Evolutionary conservation across 2,329 filamentous ascomycete species (phyloP).

Genomic region (Clonostachys rosea): DNA sequence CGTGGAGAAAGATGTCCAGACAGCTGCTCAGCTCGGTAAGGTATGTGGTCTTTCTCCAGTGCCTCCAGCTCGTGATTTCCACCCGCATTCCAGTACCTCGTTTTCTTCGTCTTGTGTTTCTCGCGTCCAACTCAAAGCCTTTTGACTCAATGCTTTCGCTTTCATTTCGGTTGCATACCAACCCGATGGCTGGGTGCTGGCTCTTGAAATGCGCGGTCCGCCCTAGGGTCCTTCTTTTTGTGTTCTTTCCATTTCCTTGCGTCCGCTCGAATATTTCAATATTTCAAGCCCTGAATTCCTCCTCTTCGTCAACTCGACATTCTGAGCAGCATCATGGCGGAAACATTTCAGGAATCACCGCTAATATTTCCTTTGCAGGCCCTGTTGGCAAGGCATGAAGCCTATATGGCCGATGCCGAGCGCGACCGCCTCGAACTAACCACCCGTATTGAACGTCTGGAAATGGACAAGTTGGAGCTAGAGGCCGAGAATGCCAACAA

Average conservation of each 20-base stretch:
- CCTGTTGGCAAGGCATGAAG: slow-evolving; percentile 85
- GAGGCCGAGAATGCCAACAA: slow-evolving; percentile 73
- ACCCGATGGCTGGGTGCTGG: too few relatives aligned
- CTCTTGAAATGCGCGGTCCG: too few relatives aligned
- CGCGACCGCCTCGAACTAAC: slow-evolving; percentile 73
- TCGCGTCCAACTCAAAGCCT: too few relatives aligned
- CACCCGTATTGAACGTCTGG: slow-evolving; percentile 69
- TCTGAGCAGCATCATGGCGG: background rate
- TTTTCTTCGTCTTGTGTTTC: too few relatives aligned
- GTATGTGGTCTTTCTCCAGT: slow-evolving; percentile 49
- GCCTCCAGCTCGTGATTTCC: background rate
- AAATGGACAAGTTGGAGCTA: slow-evolving; percentile 67
- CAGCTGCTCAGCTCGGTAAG: slow-evolving; percentile 85
- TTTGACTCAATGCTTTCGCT: too few relatives aligned
- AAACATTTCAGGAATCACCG: slow-evolving; percentile 32
- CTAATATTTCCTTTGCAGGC: slow-evolving; percentile 80
- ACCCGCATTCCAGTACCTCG: background rate
- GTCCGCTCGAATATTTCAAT: too few relatives aligned
- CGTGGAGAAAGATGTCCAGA: slow-evolving; percentile 83
- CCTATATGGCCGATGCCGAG: slow-evolving; percentile 90
- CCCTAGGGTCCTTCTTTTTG: too few relatives aligned
- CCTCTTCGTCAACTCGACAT: slow-evolving; percentile 1
- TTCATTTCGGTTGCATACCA: too few relatives aligned
- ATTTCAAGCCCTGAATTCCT: too few relatives aligned
- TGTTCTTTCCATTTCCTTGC: too few relatives aligned